Evolutionary conservation across 441 rosid species (phyloP), one percentile per base, ranked within the genome.

Genomic region (Kokia cookei): DNA sequence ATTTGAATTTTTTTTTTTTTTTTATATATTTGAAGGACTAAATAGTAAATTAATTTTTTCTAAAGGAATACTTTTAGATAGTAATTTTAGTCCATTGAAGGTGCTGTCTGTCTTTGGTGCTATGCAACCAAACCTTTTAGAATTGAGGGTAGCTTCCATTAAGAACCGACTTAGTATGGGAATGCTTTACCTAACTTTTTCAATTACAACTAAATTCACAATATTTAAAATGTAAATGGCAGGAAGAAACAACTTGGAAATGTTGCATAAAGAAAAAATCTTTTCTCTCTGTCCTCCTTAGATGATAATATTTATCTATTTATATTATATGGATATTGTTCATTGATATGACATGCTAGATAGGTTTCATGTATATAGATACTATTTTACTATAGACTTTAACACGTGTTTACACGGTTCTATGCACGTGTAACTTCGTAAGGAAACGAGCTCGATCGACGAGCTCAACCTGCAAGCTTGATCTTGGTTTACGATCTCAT

Each of bases 161-260:
- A 29, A 68, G 60, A 29, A 29, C 72, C 59, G 10, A 29, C 26
- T 51, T 17, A 32, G 53, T 69, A 4, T 32, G 45, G 61, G 17
- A 51, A 51, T 10, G 60, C 72, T 69, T 50, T 68, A 68, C 72
- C 72, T 32, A 29, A 68, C 60, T 51, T 4, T 51, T 14, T n/a
- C 17, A n/a, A 51, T 50, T 68, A n/a, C 47, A 5, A 50, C 27
- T 17, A 57, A 50, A 51, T 51, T 51, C 59, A 11, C 22, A 51
- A 50, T 51, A 29, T 32, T 50, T 10, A 2, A 32, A 50, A 68
- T 67, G 15, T 48, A 50, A 14, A 48, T 14, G 57, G 22, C 35
- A 15, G 55, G 48, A 14, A 48, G 14, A 13, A 66, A 47, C 71
- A 26, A 8, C 71, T 47, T 26, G 22, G 19, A 45, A 47, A 32